Conservation (phyloP, 2,329 filamentous ascomycete genomes). For the Beauveria brongniartii region DNA sequence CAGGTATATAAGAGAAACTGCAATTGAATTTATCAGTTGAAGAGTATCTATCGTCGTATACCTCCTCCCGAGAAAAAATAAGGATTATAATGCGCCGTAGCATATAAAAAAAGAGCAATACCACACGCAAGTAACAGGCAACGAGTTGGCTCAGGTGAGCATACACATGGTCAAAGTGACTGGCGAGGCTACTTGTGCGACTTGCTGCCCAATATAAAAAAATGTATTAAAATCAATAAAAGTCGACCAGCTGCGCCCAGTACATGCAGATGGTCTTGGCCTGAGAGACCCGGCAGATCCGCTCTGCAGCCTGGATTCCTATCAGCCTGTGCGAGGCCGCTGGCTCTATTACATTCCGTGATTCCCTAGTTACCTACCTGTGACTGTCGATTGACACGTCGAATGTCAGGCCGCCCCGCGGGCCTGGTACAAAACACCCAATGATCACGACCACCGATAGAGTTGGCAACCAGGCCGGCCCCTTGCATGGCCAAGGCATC, state of each 20-base stretch:
- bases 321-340: background rate
- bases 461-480: slow-evolving; percentile 7
- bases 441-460: background rate
- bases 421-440: background rate
- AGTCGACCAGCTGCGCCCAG: background rate
- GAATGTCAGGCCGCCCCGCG: slow-evolving; percentile 3
- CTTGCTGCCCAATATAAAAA: slow-evolving; percentile 1
- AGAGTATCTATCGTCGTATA: too few species aligned
- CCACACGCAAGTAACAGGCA: background rate
- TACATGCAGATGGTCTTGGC: background rate
- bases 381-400: slow-evolving; percentile 6
- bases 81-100: background rate
- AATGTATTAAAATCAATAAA: background rate
- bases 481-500: slow-evolving; percentile 7
- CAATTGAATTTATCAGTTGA: background rate
- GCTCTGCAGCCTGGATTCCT: background rate
- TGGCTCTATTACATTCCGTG: background rate
- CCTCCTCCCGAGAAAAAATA: too few species aligned
- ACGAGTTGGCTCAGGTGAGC: slow-evolving; percentile 1
- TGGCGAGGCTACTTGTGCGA: background rate
- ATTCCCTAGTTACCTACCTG: background rate
- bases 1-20: background rate
- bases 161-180: background rate
- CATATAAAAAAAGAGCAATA: background rate
- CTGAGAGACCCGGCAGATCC: background rate